These are phyloP conservation scores for Simplicillium sp. DNA, from an alignment of 2,329 filamentous ascomycete genomes.

Conservation along the genomic window DNA sequence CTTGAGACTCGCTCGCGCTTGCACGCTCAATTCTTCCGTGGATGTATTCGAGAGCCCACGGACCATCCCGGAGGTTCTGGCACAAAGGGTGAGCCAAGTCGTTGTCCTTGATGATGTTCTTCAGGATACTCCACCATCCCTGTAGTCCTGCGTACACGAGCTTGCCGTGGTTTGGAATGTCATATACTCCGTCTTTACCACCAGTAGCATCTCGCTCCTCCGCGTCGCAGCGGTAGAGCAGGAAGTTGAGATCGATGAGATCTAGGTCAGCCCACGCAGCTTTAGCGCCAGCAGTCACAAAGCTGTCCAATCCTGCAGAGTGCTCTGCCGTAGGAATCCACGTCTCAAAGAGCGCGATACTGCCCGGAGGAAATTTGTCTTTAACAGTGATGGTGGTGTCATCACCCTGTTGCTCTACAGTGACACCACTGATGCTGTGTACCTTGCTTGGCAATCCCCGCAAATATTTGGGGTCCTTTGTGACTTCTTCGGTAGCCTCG, in stretches of 20 bases:
- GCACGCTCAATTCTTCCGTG: slow-evolving; percentile 67
- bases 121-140: slow-evolving; percentile 93
- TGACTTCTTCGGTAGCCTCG: slow-evolving; percentile 54
- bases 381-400: slow-evolving; percentile 74
- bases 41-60: slow-evolving; percentile 89
- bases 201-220: slow-evolving; percentile 74
- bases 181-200: slow-evolving; percentile 79
- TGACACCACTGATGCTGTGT: slow-evolving; percentile 62
- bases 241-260: slow-evolving; percentile 79
- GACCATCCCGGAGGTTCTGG: slow-evolving; percentile 81
- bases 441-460: slow-evolving; percentile 79
- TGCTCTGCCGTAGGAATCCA: slow-evolving; percentile 88
- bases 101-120: slow-evolving; percentile 77
- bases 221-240: slow-evolving; percentile 83
- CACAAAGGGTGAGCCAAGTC: slow-evolving; percentile 89
- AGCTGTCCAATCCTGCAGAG: slow-evolving; percentile 72
- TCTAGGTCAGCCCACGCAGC: slow-evolving; percentile 67
- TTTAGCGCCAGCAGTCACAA: slow-evolving; percentile 72
- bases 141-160: slow-evolving; percentile 95
- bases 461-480: slow-evolving; percentile 62
- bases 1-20: slow-evolving; percentile 52
- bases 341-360: slow-evolving; percentile 90
- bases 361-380: slow-evolving; percentile 82
- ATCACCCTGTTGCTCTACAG: slow-evolving; percentile 60
- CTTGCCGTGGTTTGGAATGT: slow-evolving; percentile 72